Evolutionary conservation across 2,329 filamentous ascomycete species (phyloP), one percentile per base, ranked within the genome.

Genomic region (Penicillium sp.): DNA sequence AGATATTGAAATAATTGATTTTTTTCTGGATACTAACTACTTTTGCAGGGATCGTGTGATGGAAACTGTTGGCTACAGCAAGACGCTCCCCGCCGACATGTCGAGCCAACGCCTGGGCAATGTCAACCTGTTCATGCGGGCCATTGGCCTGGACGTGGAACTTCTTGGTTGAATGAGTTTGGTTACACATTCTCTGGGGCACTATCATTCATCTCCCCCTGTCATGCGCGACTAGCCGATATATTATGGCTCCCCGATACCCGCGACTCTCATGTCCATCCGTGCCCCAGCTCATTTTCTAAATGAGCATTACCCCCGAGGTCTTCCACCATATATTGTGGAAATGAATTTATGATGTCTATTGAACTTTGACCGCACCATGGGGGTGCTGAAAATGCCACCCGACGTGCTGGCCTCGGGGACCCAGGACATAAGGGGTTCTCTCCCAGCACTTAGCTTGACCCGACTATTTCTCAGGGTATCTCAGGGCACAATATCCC

Each of bases 61-160:
- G 85, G 93, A 96, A 72, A 98, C 95, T 0, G 91, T 99, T 11
- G 81, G 84, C 29, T 86, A 96, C 52, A 89, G 91, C 68, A 97
- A 96, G 82, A 93, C 91, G 1, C 81, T 99, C 33, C 93, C 95
- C 19, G 83, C 88, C 16, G 90, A 95, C 56, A 91, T 98, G 86
- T 88, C 90, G 13, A 86, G 86, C 58, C 87, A 91, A 71, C 88
- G 93, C 58, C 81, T 96, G 56, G 88, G 89, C 57, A 96, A 96
- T 70, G 95, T 99, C 65, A 99, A 99, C 73, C 79, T 99, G 55
- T 99, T 99, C 75, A 97, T 99, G 93, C 89, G 92, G 70, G 95
- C 93, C 55, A 97, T 99, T 75, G 95, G 95, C n/a, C 83, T 99
- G 72, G 95, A 99, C 79, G 95, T 99, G 50, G 95, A 97, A 63